Evolutionary conservation across 257 asterid genomes (phyloP).

Genomic region (Apocynum venetum): DNA sequence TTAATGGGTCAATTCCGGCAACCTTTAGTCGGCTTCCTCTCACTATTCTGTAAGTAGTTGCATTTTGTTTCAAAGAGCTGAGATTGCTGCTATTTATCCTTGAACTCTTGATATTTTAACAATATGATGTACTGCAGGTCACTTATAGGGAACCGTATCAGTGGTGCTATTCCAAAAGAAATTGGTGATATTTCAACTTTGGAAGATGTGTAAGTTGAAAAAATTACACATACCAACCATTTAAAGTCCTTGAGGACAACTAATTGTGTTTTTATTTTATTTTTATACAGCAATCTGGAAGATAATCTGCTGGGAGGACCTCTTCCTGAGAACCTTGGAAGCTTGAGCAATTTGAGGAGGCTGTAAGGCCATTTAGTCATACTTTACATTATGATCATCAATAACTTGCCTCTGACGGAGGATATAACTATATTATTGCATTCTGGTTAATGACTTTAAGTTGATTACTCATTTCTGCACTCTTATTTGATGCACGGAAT

Average conservation of each 20-base stretch:
- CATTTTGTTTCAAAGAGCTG: not conserved
- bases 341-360: conserved; percentile 49
- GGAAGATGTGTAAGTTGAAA: conserved; percentile 58
- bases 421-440: not conserved
- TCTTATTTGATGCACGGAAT: not conserved
- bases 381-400: not conserved
- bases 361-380: conserved; percentile 52
- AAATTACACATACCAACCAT: not conserved
- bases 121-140: conserved; percentile 38
- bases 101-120: not conserved
- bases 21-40: conserved; percentile 47
- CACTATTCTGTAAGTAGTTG: conserved; percentile 45
- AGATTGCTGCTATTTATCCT: not conserved
- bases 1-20: conserved; percentile 72
- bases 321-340: conserved; percentile 63
- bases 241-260: conserved; percentile 3
- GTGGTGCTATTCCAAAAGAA: conserved; percentile 70
- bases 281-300: conserved; percentile 56
- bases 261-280: not conserved
- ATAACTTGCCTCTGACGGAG: not conserved
- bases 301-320: conserved; percentile 78
- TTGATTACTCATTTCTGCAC: not conserved
- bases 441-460: not conserved
- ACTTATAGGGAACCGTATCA: conserved; percentile 70
- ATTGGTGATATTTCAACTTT: conserved; percentile 64